Percentiles rank a stretch among this genome's conserved stretches.
phyloP scores from a whole-genome alignment of 352 stramenopile genomes.

The Globisporangium lucens region DNA sequence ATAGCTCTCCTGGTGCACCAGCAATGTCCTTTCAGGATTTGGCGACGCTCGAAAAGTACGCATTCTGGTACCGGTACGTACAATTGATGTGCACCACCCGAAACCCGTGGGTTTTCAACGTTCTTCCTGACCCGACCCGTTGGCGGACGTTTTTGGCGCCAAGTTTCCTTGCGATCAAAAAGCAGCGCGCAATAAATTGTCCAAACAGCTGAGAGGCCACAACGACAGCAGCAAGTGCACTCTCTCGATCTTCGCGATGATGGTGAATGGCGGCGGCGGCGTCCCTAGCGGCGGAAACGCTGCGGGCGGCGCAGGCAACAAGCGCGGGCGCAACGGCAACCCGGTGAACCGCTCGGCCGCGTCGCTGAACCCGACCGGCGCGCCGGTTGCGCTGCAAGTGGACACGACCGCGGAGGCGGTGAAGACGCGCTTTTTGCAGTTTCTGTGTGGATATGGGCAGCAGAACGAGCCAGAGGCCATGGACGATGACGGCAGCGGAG shows the following conservation, averaged over 20 bases:
- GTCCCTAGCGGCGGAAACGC: constrained; percentile 2
- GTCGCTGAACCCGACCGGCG: constrained; percentile 32
- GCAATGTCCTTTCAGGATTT: not conserved
- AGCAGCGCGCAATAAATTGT: no score
- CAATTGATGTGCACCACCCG: no score
- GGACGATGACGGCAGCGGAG: constrained; percentile 16
- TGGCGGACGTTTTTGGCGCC: constrained; percentile 6
- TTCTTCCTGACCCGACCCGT: no score
- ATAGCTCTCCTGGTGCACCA: not conserved
- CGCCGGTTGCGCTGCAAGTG: constrained; percentile 55
- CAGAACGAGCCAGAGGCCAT: constrained; percentile 14
- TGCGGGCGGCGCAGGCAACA: constrained; percentile 22
- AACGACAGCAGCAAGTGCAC: not conserved
- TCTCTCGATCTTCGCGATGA: not conserved
- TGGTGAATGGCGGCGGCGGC: constrained; percentile 16
- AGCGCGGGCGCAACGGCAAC: constrained; percentile 39
- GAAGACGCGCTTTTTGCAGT: constrained; percentile 82
- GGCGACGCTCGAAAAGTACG: not conserved
- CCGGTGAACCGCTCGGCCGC: constrained; percentile 14
- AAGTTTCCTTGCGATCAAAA: not conserved
- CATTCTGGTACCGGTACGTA: no score
- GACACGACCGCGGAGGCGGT: constrained; percentile 78
- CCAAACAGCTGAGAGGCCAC: not conserved
- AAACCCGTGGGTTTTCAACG: no score
- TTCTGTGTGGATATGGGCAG: constrained; percentile 74